Conservation (phyloP, 2,329 filamentous ascomycete species). For the Xylaria sp. region DNA sequence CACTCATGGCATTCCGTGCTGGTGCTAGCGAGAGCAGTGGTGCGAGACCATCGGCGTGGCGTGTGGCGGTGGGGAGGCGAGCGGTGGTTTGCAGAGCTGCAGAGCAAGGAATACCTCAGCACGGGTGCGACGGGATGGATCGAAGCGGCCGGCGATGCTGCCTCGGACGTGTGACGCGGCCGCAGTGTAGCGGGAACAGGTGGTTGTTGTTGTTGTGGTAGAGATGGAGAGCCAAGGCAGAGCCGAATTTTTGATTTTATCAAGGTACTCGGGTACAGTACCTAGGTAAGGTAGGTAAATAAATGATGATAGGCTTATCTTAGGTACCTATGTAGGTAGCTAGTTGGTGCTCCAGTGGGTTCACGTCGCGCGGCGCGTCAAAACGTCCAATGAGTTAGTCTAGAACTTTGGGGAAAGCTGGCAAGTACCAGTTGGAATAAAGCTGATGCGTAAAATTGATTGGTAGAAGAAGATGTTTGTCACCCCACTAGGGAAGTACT, state of each 20-base stretch:
- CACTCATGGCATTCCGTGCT: conserved; percentile 77
- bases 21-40: conserved; percentile 46
- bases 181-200: background rate
- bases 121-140: background rate
- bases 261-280: background rate
- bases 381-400: conserved; percentile 31
- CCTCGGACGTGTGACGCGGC: background rate
- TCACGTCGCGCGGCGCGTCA: conserved; percentile 45
- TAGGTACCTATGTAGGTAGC: background rate
- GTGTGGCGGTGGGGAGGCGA: background rate
- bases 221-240: background rate
- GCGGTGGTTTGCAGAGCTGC: too few relatives aligned
- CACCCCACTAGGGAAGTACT: too few relatives aligned
- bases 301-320: conserved; percentile 25
- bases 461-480: too few relatives aligned
- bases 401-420: conserved; percentile 5
- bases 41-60: conserved; percentile 29
- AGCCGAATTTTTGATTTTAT: background rate
- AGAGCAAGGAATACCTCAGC: background rate
- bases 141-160: background rate
- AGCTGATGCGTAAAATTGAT: too few relatives aligned
- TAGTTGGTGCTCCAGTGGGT: conserved; percentile 23
- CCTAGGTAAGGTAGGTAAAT: conserved; percentile 24
- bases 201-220: background rate
- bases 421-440: too few relatives aligned